Conservation (phyloP, 164 flowering plant genomes). For the Berberis vulgaris region DNA sequence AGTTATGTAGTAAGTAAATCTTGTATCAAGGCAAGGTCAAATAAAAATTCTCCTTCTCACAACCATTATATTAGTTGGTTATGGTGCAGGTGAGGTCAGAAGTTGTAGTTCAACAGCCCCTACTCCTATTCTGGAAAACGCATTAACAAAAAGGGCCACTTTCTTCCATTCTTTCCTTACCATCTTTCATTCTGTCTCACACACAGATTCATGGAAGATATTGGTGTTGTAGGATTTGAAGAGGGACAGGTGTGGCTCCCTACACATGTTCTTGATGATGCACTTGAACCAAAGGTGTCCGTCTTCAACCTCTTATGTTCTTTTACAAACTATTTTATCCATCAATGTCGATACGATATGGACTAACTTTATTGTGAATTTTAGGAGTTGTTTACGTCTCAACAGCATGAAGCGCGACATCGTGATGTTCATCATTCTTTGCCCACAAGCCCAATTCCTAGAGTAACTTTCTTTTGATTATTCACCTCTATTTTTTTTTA, state of each 20-base stretch:
- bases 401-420: too few relatives aligned
- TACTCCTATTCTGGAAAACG: not conserved
- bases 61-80: not conserved
- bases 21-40: slow-evolving; percentile 1
- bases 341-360: too few relatives aligned
- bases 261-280: slow-evolving; percentile 32
- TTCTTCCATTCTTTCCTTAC: not conserved
- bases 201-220: slow-evolving; percentile 5
- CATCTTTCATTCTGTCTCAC: not conserved
- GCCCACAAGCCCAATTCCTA: too few relatives aligned
- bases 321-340: too few relatives aligned
- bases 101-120: not conserved
- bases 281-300: slow-evolving; percentile 18
- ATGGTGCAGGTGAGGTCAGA: slow-evolving; percentile 7
- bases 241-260: slow-evolving; percentile 47
- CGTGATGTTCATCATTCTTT: too few relatives aligned
- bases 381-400: too few relatives aligned
- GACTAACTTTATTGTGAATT: too few relatives aligned
- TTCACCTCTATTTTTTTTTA: too few relatives aligned
- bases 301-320: too few relatives aligned
- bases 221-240: slow-evolving; percentile 27
- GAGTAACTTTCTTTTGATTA: too few relatives aligned
- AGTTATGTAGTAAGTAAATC: not conserved
- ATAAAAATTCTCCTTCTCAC: not conserved
- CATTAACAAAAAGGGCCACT: not conserved